Percentiles rank a stretch among this genome's conserved stretches.
These are phyloP conservation scores for Erysimum cheiri DNA, from an alignment of 441 rosid species.

Conservation along the genomic window DNA sequence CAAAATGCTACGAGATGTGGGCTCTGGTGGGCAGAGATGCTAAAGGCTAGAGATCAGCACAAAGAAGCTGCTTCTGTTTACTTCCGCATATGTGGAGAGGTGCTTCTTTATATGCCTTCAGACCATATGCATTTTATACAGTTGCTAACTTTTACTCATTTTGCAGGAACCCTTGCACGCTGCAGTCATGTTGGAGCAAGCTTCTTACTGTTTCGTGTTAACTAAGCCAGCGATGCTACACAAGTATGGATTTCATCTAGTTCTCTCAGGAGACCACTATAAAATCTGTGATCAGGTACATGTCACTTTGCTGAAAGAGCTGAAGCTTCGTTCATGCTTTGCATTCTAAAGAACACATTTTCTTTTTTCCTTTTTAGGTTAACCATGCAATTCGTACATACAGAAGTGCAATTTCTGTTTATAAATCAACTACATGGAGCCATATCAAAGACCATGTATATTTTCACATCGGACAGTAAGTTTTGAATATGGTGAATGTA, in stretches of 20 bases:
- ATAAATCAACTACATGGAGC: conserved; percentile 87
- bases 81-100: conserved; percentile 97
- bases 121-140: conserved; percentile 5
- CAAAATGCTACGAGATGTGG: conserved; percentile 94
- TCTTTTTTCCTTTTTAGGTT: conserved; percentile 58
- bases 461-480: conserved; percentile 98
- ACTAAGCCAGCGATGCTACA: conserved; percentile 92
- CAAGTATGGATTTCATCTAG: conserved; percentile 98
- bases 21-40: conserved; percentile 99
- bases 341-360: conserved; percentile 37
- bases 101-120: conserved; percentile 46
- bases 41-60: conserved; percentile 82
- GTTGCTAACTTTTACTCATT: conserved; percentile 39
- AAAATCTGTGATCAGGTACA: conserved; percentile 96
- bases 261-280: conserved; percentile 97
- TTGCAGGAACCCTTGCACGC: conserved; percentile 87
- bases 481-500: conserved; percentile 38
- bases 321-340: conserved; percentile 32
- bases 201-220: conserved; percentile 94
- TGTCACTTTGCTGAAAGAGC: conserved; percentile 34
- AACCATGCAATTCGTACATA: conserved; percentile 97
- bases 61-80: conserved; percentile 97
- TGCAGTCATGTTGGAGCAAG: conserved; percentile 99
- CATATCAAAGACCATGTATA: conserved; percentile 95
- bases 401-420: conserved; percentile 87